Percentiles rank a stretch among this genome's conserved stretches.
phyloP scores from a whole-genome alignment of 192 early-diverging fungal genomes.

The Gaertneriomyces sp. region DNA sequence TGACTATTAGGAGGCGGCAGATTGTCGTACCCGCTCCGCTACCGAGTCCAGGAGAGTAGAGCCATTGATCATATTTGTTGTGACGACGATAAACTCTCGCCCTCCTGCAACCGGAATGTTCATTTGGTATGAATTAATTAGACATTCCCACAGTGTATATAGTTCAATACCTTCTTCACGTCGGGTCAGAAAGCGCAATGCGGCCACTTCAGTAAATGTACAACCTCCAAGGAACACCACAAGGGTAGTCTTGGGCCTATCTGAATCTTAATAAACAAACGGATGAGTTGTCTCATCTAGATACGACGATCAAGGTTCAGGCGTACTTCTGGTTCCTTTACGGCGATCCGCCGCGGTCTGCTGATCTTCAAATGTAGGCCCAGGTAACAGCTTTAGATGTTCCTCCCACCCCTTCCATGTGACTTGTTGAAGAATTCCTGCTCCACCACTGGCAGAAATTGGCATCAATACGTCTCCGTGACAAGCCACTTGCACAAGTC shows the following conservation, averaged over 20 bases:
- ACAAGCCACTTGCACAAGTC: slow-evolving; percentile 78
- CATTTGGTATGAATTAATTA: not conserved
- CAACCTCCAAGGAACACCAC: slow-evolving; percentile 95
- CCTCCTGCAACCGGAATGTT: slow-evolving; percentile 37
- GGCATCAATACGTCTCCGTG: slow-evolving; percentile 35
- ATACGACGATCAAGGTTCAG: not conserved
- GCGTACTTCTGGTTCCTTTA: slow-evolving; percentile 13
- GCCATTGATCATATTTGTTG: slow-evolving; percentile 87
- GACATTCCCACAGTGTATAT: not conserved
- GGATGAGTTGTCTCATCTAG: not conserved
- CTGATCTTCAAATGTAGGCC: slow-evolving; percentile 72
- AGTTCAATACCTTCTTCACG: slow-evolving; percentile 58
- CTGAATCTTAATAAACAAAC: slow-evolving; percentile 12
- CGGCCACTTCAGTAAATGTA: slow-evolving; percentile 88
- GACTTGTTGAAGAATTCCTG: slow-evolving; percentile 7
- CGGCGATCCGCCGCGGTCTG: slow-evolving; percentile 21
- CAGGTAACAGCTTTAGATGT: slow-evolving; percentile 71
- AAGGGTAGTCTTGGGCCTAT: slow-evolving; percentile 67
- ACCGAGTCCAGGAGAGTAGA: slow-evolving; percentile 67
- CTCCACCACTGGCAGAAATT: slow-evolving; percentile 10
- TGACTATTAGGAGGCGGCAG: not conserved
- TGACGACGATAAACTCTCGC: slow-evolving; percentile 82
- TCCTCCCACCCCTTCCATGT: slow-evolving; percentile 93
- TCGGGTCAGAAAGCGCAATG: slow-evolving; percentile 82
- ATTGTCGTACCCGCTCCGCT: slow-evolving; percentile 1